Evolutionary conservation across 345 rosid genomes (phyloP), one percentile per base, ranked within the genome.

Genomic region (Triadica sebifera): DNA sequence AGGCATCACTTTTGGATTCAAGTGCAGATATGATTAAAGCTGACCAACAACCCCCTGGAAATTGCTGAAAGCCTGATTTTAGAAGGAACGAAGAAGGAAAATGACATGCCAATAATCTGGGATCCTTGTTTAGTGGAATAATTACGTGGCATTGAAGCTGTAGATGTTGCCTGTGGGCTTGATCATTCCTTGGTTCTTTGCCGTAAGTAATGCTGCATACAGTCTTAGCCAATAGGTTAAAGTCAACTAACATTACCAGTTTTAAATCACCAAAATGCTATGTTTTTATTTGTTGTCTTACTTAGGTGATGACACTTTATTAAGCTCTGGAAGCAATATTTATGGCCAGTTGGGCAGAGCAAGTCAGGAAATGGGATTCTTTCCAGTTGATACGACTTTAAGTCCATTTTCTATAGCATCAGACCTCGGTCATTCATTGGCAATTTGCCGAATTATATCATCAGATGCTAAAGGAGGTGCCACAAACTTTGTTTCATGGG

Each of bases 341-440:
- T 91, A 93, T 78, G 96, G 97, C 72, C 99, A 95, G 77, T 74
- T 95, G 77, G 96, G 97, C 34, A 84, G 94, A 85, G 73, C n/a
- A 39, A 89, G 72, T 58, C 80, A 62, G 53, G 94, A 81, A 3
- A 39, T 89, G 17, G 94, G 98, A 73, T 76, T 93, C 79, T 67
- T 69, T 45, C 96, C 98, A 0, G 92, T 88, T 68, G 89, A 87
- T 50, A 66, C 82, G 63, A 65, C 65, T 46, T 74, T 74, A 43
- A 60, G 6, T 39, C 86, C 93, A 0, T 29, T 79, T n/a, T 81
- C 78, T 46, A 64, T 90, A 52, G 86, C 92, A 69, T 83, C 98
- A 52, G 98, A 98, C 72, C 94, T 95, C 13, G 97, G 99, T 70
- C 99, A 93, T 85, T 91, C 98, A 38, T 72, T 95, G 81, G 93